Evolutionary conservation across 148 eudicot genomes (phyloP), one percentile per base, ranked within the genome.

Genomic region (Rhododendron mucronatum): DNA sequence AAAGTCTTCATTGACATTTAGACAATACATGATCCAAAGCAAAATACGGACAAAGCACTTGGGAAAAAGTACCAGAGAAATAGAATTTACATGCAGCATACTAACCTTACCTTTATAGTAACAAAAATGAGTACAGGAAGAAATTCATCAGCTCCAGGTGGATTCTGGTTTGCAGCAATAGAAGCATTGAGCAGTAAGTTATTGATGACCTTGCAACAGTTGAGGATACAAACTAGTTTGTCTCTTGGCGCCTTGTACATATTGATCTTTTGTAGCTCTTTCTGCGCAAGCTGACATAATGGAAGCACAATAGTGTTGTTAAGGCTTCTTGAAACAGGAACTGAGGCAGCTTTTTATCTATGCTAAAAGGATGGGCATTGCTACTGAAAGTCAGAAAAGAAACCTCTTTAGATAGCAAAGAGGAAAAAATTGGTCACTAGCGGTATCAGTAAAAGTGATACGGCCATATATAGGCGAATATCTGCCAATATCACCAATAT

Each of bases 131-230:
- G 98, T 91, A 95, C 95, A 12, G 99, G 99, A 84, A 97, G 95
- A 90, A 97, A 97, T 73, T 95, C 99, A 87, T 97, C 99, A 83
- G 99, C 99, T 82, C 99, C 98, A 57, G 98, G 96, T 87, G 95
- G 91, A 91, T 93, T 88, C 75, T 91, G 95, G 84, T 93, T 90
- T 9, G 96, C 88, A 87, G 98, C 92, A 84, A 91, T 85, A 59
- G 99, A 95, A 87, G 97, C 99, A 94, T 94, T 94, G 73, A 92
- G 90, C 86, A 97, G 91, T 85, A 95, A 89, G 90, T 95, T 97
- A 81, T 90, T 95, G 87, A 97, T 97, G 87, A 95, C 99, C 90
- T 94, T 95, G 90, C 99, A 95, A 88, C 98, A 97, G 76, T 89
- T 91, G 50, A 97, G 96, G 67, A 96, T 95, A 87, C 99, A 97